Base-by-base conservation (phyloP, 2,329 filamentous ascomycete species). In the Fusarium subtropicale region DNA sequence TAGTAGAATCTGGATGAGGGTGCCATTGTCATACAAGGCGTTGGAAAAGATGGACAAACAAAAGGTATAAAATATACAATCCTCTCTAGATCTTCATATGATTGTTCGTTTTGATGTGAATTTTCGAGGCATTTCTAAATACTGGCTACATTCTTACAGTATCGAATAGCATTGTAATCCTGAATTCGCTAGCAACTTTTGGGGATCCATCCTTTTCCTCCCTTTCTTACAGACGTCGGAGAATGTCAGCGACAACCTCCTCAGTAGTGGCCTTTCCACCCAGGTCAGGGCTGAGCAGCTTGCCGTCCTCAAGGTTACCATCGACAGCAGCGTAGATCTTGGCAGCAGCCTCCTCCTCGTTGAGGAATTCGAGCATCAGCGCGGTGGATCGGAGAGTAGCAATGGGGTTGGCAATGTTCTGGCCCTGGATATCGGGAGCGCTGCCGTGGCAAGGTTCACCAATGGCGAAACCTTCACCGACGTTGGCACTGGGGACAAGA, bases 381-480 rank as follows among this genome's bases (percentile, higher is more conserved):
- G 92, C 96, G 18, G 94, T 91, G 80, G 92, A 96, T 77, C 96
- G 87, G 70, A 99, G 87, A 12, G 96, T 98, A 36, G 96, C 96
- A 77, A 99, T 97, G 26, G 96, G 96, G 83, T 99, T 99, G 72
- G 96, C 94, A 77, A 99, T 95, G 71, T 91, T 90, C 85, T 91
- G 86, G 72, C 96, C 96, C 88, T 94, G 90, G 71, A 99, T 99
- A 78, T 99, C 96, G 8, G 96, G 96, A 31, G 96, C 96, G 75
- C 91, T 94, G 48, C 96, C 96, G 81, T 99, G 96, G 85, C 96
- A 98, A 56, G 96, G 96, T 88, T 99, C 96, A 71, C 96, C 96
- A 76, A 99, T 98, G 72, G 93, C 96, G 78, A 98, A 97, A 44
- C 88, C 88, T 80, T 97, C 92, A 71, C 96, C 94, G 13, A 99